Evolutionary conservation across 352 stramenopile genomes (phyloP).

Genomic region (Phytophthora sojae): DNA sequence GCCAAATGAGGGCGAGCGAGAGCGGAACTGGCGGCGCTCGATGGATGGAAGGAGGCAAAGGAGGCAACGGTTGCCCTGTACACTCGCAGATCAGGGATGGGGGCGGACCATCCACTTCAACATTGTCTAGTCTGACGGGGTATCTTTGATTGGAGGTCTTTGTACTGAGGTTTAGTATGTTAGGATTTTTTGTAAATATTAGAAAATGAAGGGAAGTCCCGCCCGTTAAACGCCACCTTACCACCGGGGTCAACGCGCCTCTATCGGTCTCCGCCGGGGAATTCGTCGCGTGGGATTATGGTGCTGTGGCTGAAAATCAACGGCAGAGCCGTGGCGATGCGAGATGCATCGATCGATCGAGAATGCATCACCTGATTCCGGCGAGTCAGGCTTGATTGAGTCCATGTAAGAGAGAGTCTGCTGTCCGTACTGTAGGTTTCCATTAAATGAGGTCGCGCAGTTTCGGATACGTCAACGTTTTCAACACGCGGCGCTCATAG

Average conservation of each 20-base stretch:
- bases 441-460: constrained; percentile 24
- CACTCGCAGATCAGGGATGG: constrained; percentile 21
- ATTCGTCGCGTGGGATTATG: neutral
- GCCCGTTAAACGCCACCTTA: neutral
- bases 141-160: neutral
- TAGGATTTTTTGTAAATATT: neutral
- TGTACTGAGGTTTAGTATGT: neutral
- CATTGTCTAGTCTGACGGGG: neutral
- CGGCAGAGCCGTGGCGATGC: neutral
- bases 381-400: neutral
- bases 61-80: constrained; percentile 21
- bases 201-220: neutral
- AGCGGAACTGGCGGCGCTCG: constrained; percentile 12
- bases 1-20: constrained; percentile 23
- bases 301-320: neutral
- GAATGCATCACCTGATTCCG: constrained; percentile 12
- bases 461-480: constrained; percentile 20
- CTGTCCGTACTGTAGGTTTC: constrained; percentile 7
- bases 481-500: neutral
- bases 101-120: constrained; percentile 40
- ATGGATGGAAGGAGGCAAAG: constrained; percentile 28
- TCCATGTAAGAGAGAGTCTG: neutral
- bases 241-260: neutral
- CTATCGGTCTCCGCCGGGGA: neutral
- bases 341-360: neutral